Conservation (phyloP, 2,329 filamentous ascomycete genomes). For the Albophoma yamanashiensis region DNA sequence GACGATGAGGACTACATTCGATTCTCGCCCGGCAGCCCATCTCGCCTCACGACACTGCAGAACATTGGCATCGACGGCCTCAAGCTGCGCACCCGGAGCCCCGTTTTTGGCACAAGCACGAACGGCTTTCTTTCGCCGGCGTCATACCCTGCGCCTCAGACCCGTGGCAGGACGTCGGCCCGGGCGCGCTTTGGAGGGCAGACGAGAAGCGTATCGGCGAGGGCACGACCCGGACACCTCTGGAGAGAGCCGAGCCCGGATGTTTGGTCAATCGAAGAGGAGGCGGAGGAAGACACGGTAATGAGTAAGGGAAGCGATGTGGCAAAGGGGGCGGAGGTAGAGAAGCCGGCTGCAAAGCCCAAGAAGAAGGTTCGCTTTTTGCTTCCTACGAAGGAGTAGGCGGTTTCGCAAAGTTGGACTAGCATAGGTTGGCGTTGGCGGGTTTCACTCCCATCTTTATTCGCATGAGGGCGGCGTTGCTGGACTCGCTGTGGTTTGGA, state of each 20-base stretch:
- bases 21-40: slow-evolving; percentile 27
- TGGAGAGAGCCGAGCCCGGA: slow-evolving; percentile 50
- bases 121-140: slow-evolving; percentile 11
- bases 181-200: slow-evolving; percentile 11
- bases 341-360: slow-evolving; percentile 33
- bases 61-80: slow-evolving; percentile 28
- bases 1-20: slow-evolving; percentile 41
- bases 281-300: slow-evolving; percentile 41
- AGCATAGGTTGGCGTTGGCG: slow-evolving; percentile 14
- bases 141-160: slow-evolving; percentile 15
- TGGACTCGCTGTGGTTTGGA: not conserved
- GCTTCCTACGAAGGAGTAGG: slow-evolving; percentile 31
- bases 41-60: slow-evolving; percentile 30
- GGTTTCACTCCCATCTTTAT: slow-evolving; percentile 5
- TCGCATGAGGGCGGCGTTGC: slow-evolving; percentile 4
- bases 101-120: slow-evolving; percentile 17
- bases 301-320: slow-evolving; percentile 28
- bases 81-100: slow-evolving; percentile 18
- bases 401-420: not conserved
- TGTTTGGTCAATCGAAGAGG: slow-evolving; percentile 50
- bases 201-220: slow-evolving; percentile 16
- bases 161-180: slow-evolving; percentile 15
- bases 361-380: slow-evolving; percentile 47
- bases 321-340: slow-evolving; percentile 8
- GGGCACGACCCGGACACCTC: slow-evolving; percentile 28